These are phyloP conservation scores for Colletotrichum sp. DNA, from an alignment of 2,329 filamentous ascomycete genomes.

Conservation along the genomic window DNA sequence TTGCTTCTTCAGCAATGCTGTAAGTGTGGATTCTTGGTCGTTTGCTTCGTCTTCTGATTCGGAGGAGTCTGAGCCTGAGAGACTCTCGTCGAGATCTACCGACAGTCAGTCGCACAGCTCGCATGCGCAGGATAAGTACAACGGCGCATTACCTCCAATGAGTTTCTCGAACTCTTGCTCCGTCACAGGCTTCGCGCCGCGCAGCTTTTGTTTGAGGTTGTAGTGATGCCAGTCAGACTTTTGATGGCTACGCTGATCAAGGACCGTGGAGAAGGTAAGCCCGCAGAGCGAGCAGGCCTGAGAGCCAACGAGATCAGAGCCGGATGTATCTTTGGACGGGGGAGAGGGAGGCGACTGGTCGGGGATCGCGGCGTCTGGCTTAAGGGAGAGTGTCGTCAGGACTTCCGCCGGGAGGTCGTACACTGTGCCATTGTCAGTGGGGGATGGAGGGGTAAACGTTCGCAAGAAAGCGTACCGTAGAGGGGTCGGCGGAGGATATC, in stretches of 20 bases:
- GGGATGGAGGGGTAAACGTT: constrained; percentile 11
- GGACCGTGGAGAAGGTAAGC: constrained; percentile 71
- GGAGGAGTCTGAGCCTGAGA: constrained; percentile 84
- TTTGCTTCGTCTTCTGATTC: constrained; percentile 63
- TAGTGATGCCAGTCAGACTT: constrained; percentile 93
- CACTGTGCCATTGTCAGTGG: constrained; percentile 53
- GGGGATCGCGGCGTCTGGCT: constrained; percentile 32
- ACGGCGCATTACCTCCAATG: constrained; percentile 53
- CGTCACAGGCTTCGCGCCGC: constrained; percentile 72
- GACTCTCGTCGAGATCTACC: constrained; percentile 80
- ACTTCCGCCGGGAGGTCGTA: constrained; percentile 83
- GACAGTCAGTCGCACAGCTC: not conserved
- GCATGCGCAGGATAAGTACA: not conserved
- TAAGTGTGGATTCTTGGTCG: constrained; percentile 73
- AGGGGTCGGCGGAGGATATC: constrained; percentile 56
- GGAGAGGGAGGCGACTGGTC: constrained; percentile 24
- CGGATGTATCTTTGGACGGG: constrained; percentile 12
- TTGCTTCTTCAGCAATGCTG: constrained; percentile 80
- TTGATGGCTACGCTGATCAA: constrained; percentile 85
- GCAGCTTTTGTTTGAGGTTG: constrained; percentile 90
- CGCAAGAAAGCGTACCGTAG: constrained; percentile 43
- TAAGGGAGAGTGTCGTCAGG: constrained; percentile 66
- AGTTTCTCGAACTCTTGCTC: constrained; percentile 88
- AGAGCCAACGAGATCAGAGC: constrained; percentile 57
- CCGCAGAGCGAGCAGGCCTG: constrained; percentile 84